Evolutionary conservation across 192 early-diverging fungal genomes (phyloP).

Genomic region (Coemansia guatemalensis): DNA sequence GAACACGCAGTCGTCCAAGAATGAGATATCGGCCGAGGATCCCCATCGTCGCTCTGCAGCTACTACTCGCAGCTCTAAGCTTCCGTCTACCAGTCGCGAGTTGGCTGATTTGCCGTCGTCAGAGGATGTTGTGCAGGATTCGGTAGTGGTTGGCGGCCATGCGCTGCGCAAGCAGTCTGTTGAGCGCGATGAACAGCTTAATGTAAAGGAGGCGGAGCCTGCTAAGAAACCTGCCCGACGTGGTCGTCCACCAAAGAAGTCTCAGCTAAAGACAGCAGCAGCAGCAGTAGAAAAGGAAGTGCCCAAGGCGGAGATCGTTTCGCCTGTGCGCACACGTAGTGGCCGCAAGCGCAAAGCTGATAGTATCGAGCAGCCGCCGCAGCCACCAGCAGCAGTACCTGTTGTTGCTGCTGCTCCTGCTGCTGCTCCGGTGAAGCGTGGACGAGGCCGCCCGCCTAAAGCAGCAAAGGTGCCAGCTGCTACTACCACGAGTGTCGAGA

Average conservation of each 20-base stretch:
- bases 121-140: neutral
- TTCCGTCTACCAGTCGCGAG: slow-evolving; percentile 1
- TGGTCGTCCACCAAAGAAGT: slow-evolving; percentile 3
- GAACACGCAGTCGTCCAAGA: too few species aligned
- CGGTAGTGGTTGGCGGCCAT: slow-evolving; percentile 6
- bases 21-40: too few species aligned
- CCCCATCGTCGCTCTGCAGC: too few species aligned
- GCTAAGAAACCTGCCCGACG: slow-evolving; percentile 2
- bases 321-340: slow-evolving; percentile 4
- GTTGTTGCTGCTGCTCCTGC: too few species aligned
- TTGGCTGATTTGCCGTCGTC: neutral
- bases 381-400: too few species aligned
- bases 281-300: too few species aligned
- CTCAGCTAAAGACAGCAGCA: neutral
- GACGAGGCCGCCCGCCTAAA: too few species aligned
- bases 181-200: neutral
- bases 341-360: neutral
- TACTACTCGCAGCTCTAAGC: neutral
- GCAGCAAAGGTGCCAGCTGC: too few species aligned
- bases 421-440: too few species aligned
- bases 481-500: too few species aligned
- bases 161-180: slow-evolving; percentile 2
- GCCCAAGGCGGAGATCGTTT: neutral
- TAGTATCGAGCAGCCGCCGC: neutral
- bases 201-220: neutral